Evolutionary conservation across 306 rosid species (phyloP).

Genomic region (Sicyos baderoa): DNA sequence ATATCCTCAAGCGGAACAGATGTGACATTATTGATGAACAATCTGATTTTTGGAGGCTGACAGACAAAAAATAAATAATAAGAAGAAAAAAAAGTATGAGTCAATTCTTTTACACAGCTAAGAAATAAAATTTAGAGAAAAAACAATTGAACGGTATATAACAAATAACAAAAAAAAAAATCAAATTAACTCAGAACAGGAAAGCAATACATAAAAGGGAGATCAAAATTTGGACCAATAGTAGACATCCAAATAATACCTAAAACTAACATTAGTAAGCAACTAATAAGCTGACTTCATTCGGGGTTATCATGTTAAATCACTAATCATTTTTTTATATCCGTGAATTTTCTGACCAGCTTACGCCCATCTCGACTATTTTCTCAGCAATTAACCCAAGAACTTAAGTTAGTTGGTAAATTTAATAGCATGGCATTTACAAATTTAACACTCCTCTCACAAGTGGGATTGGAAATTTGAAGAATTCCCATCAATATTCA

Average conservation of each 20-base stretch:
- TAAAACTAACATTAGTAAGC: background rate
- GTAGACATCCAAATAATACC: background rate
- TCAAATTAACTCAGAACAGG: background rate
- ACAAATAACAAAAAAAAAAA: background rate
- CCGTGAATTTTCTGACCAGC: too few species aligned
- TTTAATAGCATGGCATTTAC: too few species aligned
- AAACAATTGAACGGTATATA: background rate
- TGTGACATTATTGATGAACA: conserved; percentile 64
- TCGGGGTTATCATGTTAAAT: background rate
- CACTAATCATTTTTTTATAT: too few species aligned
- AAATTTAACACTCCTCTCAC: too few species aligned
- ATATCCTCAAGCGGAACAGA: conserved; percentile 79
- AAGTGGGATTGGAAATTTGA: too few species aligned
- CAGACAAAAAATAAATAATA: conserved; percentile 17
- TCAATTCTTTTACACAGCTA: background rate
- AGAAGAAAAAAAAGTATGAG: conserved; percentile 20
- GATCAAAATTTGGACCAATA: background rate
- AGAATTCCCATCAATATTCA: too few species aligned
- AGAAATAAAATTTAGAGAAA: background rate
- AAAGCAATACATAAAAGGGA: background rate
- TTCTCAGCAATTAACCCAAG: too few species aligned
- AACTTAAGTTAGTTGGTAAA: too few species aligned
- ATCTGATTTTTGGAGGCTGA: conserved; percentile 89
- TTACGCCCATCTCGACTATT: too few species aligned
- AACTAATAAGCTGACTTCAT: background rate